Evolutionary conservation across 2,329 filamentous ascomycete species (phyloP).

Genomic region (Penicillium sp.): DNA sequence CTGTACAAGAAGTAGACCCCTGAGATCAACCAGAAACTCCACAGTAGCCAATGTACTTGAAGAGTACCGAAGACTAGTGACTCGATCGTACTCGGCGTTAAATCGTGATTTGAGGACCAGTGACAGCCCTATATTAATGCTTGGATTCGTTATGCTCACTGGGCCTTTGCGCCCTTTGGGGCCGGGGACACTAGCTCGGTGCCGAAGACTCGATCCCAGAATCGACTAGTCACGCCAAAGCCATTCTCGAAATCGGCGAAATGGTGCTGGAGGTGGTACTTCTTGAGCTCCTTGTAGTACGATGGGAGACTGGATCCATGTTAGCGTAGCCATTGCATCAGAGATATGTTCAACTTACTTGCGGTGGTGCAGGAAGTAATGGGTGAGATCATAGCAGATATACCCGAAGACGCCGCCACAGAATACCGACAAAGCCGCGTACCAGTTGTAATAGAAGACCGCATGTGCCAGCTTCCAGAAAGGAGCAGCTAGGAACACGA

Average conservation of each 20-base stretch:
- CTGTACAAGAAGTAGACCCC: constrained; percentile 17
- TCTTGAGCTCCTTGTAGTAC: constrained; percentile 91
- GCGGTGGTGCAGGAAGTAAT: constrained; percentile 97
- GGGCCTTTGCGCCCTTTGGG: constrained; percentile 36
- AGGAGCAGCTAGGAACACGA: constrained; percentile 75
- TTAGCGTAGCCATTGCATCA: constrained; percentile 9
- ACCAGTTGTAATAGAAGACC: constrained; percentile 82
- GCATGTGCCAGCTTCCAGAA: constrained; percentile 90
- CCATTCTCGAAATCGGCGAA: constrained; percentile 98
- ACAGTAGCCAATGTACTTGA: constrained; percentile 8
- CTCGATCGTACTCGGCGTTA: constrained; percentile 14
- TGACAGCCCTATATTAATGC: neutral
- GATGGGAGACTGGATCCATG: constrained; percentile 62
- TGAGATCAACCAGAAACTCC: constrained; percentile 16
- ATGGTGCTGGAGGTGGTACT: constrained; percentile 95
- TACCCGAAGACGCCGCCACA: constrained; percentile 94
- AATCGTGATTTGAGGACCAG: constrained; percentile 14
- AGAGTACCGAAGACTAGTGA: neutral
- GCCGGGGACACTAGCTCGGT: constrained; percentile 65
- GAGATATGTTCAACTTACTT: constrained; percentile 56
- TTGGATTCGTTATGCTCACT: constrained; percentile 22
- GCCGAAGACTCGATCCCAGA: constrained; percentile 92
- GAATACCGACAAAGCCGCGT: constrained; percentile 72
- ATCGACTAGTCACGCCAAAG: constrained; percentile 91
- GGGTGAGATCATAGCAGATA: constrained; percentile 92